Percentiles rank a stretch among this genome's conserved stretches.
These are phyloP conservation scores for Pestalotiopsis sp. DNA, from an alignment of 2,329 filamentous ascomycete genomes.

Conservation along the genomic window DNA sequence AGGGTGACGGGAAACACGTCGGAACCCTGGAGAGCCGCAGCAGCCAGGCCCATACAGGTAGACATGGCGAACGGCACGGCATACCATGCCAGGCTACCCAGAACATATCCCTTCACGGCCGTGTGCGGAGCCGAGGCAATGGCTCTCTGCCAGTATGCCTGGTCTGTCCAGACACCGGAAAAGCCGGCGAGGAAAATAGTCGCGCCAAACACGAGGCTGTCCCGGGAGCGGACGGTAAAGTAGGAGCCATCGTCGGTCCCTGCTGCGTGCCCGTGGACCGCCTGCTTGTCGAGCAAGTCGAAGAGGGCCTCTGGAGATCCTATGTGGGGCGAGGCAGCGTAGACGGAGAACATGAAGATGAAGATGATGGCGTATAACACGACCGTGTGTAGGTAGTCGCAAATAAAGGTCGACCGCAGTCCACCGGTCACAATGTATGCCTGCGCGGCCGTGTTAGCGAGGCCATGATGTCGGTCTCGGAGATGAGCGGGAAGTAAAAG, in stretches of 20 bases:
- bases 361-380: conserved; percentile 42
- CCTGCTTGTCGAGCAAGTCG: conserved; percentile 37
- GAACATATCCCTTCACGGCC: conserved; percentile 42
- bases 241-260: conserved; percentile 38
- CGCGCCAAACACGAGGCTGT: conserved; percentile 39
- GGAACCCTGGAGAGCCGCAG: conserved; percentile 31
- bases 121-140: conserved; percentile 44
- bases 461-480: neutral
- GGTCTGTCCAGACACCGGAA: conserved; percentile 40
- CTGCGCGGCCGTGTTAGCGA: neutral
- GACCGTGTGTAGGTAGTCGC: conserved; percentile 43
- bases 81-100: conserved; percentile 43
- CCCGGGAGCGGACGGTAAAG: conserved; percentile 37
- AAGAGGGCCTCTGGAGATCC: conserved; percentile 38
- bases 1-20: conserved; percentile 31
- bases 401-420: conserved; percentile 41
- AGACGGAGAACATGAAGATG: conserved; percentile 40
- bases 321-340: conserved; percentile 29
- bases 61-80: conserved; percentile 39
- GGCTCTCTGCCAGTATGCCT: conserved; percentile 47
- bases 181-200: conserved; percentile 40
- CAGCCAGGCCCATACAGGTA: conserved; percentile 38
- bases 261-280: conserved; percentile 32
- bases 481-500: neutral
- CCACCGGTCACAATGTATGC: conserved; percentile 43